Evolutionary conservation across 345 rosid species (phyloP).

Genomic region (Eucalyptus globulus): DNA sequence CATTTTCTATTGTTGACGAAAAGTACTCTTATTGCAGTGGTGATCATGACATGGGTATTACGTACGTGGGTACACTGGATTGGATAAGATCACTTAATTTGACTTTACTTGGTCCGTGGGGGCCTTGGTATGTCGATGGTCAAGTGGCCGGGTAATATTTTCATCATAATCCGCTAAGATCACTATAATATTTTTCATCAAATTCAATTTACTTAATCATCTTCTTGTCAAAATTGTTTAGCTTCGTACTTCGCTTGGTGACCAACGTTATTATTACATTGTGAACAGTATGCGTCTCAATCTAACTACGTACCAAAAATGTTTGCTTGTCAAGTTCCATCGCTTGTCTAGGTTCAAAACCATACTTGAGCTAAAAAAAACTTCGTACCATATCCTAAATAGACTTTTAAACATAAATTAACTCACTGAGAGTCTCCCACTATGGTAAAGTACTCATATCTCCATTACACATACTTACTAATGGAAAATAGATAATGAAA

Average conservation of each 20-base stretch:
- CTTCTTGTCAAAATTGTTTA: background rate
- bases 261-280: background rate
- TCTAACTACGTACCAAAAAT: background rate
- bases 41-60: constrained; percentile 5
- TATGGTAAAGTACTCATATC: background rate
- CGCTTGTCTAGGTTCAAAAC: background rate
- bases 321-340: background rate
- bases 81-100: constrained; percentile 10
- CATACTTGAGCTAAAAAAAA: background rate
- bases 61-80: constrained; percentile 5
- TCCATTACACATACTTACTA: too few species aligned
- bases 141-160: constrained; percentile 10
- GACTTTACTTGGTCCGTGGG: constrained; percentile 5
- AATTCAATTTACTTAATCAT: background rate
- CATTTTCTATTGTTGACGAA: background rate
- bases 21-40: background rate
- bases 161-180: background rate
- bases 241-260: too few species aligned
- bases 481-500: too few species aligned
- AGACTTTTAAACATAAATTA: background rate
- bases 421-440: background rate
- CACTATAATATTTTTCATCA: background rate
- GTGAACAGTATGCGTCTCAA: background rate
- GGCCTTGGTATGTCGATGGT: background rate
- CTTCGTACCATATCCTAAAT: background rate